Percentiles rank a stretch among this genome's conserved stretches.
phyloP scores from a whole-genome alignment of 2,329 filamentous ascomycete species.

The Daldinia eschscholtzii region DNA sequence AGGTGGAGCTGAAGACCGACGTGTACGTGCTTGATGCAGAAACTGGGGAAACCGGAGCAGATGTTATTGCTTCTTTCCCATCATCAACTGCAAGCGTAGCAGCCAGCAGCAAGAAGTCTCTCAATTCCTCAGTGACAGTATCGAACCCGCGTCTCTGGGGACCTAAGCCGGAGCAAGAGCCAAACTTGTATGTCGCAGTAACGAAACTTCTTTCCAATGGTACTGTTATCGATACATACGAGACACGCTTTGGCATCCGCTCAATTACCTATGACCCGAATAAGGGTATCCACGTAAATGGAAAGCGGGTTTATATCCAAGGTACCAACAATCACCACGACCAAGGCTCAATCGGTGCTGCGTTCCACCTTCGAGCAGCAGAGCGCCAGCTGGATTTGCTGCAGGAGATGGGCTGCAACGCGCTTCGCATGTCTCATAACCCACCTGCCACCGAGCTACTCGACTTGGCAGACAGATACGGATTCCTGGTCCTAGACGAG shows the following conservation, averaged over 20 bases:
- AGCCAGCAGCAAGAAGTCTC: conserved; percentile 49
- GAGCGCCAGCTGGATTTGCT: conserved; percentile 63
- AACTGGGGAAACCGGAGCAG: conserved; percentile 48
- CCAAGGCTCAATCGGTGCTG: conserved; percentile 62
- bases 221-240: conserved; percentile 58
- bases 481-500: conserved; percentile 65
- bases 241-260: conserved; percentile 65
- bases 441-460: conserved; percentile 64
- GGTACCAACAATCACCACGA: conserved; percentile 66
- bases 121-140: conserved; percentile 55
- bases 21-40: conserved; percentile 56
- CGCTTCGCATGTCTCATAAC: conserved; percentile 65
- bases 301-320: conserved; percentile 58
- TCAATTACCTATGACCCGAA: conserved; percentile 55
- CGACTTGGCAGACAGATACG: conserved; percentile 62
- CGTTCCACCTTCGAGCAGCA: conserved; percentile 63
- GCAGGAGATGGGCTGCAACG: conserved; percentile 63
- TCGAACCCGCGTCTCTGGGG: conserved; percentile 62
- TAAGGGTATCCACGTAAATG: conserved; percentile 62
- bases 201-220: conserved; percentile 54
- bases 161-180: conserved; percentile 59
- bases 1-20: conserved; percentile 57
- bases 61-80: conserved; percentile 55
- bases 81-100: conserved; percentile 48
- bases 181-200: conserved; percentile 62